Percentiles rank a stretch among this genome's conserved stretches.
Conservation (phyloP, 345 rosid species). For the Syzygium oleosum region DNA sequence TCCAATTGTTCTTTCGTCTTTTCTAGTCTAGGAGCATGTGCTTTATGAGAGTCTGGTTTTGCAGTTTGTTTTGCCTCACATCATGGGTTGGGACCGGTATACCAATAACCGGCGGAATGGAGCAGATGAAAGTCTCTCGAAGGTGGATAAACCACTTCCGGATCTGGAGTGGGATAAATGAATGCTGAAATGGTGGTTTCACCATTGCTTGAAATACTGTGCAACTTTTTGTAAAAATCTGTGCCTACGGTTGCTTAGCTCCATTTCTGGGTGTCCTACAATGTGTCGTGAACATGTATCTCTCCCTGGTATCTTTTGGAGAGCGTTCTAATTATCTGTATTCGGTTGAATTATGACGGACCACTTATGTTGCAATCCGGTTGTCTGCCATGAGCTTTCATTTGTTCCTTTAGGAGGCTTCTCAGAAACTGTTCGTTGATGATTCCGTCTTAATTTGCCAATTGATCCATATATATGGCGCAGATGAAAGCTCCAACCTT, state of each 20-base stretch:
- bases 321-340: background rate
- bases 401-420: background rate
- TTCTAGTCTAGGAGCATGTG: background rate
- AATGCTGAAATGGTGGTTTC: background rate
- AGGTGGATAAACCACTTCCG: constrained; percentile 23
- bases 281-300: background rate
- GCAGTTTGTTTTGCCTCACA: constrained; percentile 91
- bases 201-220: background rate
- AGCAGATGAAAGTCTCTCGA: constrained; percentile 16
- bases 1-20: background rate
- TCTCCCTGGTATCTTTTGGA: background rate
- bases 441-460: background rate
- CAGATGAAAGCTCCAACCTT: background rate
- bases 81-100: constrained; percentile 81
- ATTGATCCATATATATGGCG: background rate
- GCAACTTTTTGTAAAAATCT: background rate
- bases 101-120: constrained; percentile 12
- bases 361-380: background rate
- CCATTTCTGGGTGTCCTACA: background rate
- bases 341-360: background rate
- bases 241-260: background rate
- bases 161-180: constrained; percentile 76
- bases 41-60: background rate
- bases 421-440: background rate
- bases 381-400: background rate